Evolutionary conservation across 495 filamentous ascomycete genomes (phyloP).

Genomic region (Penicillium silybi): DNA sequence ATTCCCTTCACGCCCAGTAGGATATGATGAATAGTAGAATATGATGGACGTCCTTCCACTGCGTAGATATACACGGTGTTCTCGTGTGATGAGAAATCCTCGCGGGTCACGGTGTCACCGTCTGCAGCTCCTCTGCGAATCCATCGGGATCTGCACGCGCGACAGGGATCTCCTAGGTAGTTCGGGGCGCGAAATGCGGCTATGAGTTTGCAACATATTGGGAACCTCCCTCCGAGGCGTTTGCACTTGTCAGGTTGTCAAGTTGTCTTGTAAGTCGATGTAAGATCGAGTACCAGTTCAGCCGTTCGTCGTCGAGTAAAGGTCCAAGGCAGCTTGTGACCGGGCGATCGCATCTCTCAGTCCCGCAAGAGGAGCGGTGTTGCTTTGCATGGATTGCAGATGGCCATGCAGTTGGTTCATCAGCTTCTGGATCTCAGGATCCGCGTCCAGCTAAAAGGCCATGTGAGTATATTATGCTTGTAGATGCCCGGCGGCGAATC

Average conservation of each 20-base stretch:
- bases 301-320: constrained; percentile 33
- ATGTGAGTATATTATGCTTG: neutral
- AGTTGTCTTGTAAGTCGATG: neutral
- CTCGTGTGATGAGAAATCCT: constrained; percentile 3
- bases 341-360: constrained; percentile 48
- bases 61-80: neutral
- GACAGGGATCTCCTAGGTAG: constrained; percentile 2
- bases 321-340: constrained; percentile 49
- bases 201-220: neutral
- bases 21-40: no score
- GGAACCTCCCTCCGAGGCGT: neutral
- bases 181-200: neutral
- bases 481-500: neutral
- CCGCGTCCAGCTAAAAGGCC: constrained; percentile 34
- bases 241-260: neutral
- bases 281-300: constrained; percentile 20
- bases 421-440: constrained; percentile 32
- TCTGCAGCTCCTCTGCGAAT: constrained; percentile 1
- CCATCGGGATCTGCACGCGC: constrained; percentile 10
- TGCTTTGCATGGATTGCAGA: constrained; percentile 54
- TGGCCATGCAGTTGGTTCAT: constrained; percentile 50
- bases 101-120: neutral
- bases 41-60: neutral
- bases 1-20: no score
- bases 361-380: constrained; percentile 48